Base-by-base conservation (phyloP, 208 protist genomes). In the Herpetomonas samuelpessoai region DNA sequence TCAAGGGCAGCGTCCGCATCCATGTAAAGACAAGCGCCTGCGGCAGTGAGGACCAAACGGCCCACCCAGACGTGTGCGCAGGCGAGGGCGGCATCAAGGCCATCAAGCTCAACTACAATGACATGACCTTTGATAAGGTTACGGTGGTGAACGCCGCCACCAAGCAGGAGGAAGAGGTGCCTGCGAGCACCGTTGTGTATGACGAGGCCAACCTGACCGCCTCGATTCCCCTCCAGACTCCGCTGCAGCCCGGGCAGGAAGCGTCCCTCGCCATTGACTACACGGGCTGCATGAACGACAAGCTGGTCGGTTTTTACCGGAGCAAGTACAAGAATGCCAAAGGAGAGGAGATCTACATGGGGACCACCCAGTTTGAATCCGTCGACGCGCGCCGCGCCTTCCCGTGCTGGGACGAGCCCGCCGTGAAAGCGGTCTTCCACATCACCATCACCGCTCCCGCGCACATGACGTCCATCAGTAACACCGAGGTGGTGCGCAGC, bases 401-500 rank as follows among this genome's bases (percentile, higher is more conserved):
- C 60, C 96, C 96, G 9, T 98, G 96, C 68, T 98, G 91, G 86
- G 97, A 98, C 60, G 96, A 98, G 76, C 97, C 97, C 1, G 79
- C 85, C 3, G 31, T 92, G 22, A 98, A 98, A 69, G 90, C 97
- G 0, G 86, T 87, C 4, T 99, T 99, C 71, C 75, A 81, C 44
- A 58, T 98, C n/a, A 81, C 78, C 54, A 53, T 99, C 12, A 84
- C 73, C 10, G 83, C 91, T 7, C 79, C 82, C 3, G 57, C 65
- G 9, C 27, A 91, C 48, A 39, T 88, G 41, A 64, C 69, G 49
- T 88, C 87, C 6, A 69, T 98, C 24, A 92, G 89, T 38, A 99
- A 99, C 83, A 59, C 52, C 26, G 46, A 65, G n/a, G 56, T 62
- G 2, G 51, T 57, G 2, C 39, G 54, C 9, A 61, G 57, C 53